A percentile compares a stretch with the other conserved stretches of the same genome.
phyloP scores from a whole-genome alignment of 495 filamentous ascomycete species.

The Penicillium arizonense region DNA sequence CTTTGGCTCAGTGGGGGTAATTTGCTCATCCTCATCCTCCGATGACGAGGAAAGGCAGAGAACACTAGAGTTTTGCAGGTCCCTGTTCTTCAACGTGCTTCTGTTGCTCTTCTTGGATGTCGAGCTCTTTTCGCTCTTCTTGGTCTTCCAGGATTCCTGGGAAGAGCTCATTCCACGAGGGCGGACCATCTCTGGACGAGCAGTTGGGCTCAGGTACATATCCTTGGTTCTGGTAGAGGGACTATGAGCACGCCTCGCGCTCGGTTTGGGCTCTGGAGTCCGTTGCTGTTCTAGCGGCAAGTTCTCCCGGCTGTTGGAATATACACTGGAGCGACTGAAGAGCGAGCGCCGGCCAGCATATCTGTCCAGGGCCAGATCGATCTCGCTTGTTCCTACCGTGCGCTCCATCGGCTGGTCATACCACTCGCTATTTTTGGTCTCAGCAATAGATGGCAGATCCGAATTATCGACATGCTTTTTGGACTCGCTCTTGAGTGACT shows the following conservation, averaged over 20 bases:
- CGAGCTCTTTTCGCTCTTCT: conserved; percentile 16
- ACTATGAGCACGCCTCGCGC: conserved; percentile 18
- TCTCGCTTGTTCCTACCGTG: conserved; percentile 37
- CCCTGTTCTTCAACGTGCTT: conserved; percentile 42
- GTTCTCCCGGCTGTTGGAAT: conserved; percentile 27
- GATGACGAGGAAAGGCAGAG: conserved; percentile 55
- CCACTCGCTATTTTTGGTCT: conserved; percentile 25
- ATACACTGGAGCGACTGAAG: conserved; percentile 25
- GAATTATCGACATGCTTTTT: conserved; percentile 15
- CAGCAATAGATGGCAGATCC: conserved; percentile 22
- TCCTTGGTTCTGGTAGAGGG: conserved; percentile 23
- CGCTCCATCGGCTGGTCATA: conserved; percentile 30
- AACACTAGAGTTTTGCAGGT: conserved; percentile 52
- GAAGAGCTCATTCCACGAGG: conserved; percentile 10
- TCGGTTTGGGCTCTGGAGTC: conserved; percentile 14
- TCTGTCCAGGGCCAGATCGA: conserved; percentile 36
- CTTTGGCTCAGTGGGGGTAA: conserved; percentile 9
- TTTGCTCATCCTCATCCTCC: conserved; percentile 48
- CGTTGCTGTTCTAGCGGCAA: conserved; percentile 18
- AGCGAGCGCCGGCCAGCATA: conserved; percentile 28
- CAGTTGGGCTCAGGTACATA: conserved; percentile 19
- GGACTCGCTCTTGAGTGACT: conserved; percentile 5
- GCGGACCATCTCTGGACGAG: conserved; percentile 3
- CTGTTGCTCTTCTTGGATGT: conserved; percentile 43
- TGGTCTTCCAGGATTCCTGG: conserved; percentile 15